phyloP scores from a whole-genome alignment of 371 early-diverging fungal genomes.

The Mortierella sp. region DNA sequence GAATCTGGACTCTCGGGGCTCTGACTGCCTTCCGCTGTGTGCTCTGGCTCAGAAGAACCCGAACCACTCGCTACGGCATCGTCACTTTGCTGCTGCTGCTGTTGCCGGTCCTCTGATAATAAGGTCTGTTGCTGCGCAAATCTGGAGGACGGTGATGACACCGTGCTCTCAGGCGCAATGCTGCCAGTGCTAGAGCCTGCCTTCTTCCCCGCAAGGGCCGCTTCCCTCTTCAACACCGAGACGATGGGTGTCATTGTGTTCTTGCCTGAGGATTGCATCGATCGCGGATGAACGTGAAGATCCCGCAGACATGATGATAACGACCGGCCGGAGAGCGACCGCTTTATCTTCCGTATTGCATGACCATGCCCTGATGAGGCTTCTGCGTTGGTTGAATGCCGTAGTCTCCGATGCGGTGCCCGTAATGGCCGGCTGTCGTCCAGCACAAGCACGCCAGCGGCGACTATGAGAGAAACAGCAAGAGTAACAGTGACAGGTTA shows the following conservation, averaged over 20 bases:
- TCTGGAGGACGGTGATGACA: too few relatives aligned
- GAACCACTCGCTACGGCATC: too few relatives aligned
- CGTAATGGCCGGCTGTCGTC: slow-evolving; percentile 36
- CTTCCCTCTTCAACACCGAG: slow-evolving; percentile 26
- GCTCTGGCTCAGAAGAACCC: slow-evolving; percentile 2
- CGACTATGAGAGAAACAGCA: slow-evolving; percentile 19
- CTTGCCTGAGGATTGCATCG: slow-evolving; percentile 13
- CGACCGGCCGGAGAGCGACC: slow-evolving; percentile 40
- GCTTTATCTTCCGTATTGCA: slow-evolving; percentile 45
- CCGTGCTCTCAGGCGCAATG: too few relatives aligned
- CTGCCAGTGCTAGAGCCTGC: too few relatives aligned
- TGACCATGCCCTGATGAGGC: slow-evolving; percentile 24
- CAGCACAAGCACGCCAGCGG: slow-evolving; percentile 43
- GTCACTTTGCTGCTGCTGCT: neutral
- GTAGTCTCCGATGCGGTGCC: slow-evolving; percentile 21
- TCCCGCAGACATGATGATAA: slow-evolving; percentile 32
- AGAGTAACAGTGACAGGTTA: too few relatives aligned
- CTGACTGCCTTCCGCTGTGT: neutral
- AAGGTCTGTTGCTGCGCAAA: too few relatives aligned
- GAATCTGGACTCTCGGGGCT: neutral
- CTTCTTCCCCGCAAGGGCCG: slow-evolving; percentile 15
- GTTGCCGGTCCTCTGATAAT: neutral
- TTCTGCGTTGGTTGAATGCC: slow-evolving; percentile 33
- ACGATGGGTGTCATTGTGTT: neutral
- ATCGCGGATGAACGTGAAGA: slow-evolving; percentile 22